phyloP scores from a whole-genome alignment of 2,329 filamentous ascomycete species.

The Colletotrichum magnum region DNA sequence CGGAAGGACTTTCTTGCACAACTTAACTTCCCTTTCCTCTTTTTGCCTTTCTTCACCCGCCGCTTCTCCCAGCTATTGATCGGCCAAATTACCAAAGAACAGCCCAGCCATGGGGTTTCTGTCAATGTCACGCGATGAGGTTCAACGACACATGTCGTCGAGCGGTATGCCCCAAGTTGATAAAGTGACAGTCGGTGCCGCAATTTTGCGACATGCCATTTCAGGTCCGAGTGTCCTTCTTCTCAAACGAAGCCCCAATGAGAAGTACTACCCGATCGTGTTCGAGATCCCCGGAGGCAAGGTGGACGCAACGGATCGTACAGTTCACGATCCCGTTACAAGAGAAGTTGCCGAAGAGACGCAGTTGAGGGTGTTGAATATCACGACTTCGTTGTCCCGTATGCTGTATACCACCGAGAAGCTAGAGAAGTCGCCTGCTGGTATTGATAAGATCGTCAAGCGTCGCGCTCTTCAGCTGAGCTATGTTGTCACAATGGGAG shows the following conservation, averaged over 20 bases:
- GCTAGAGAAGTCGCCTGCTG: neutral
- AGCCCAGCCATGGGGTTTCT: too few relatives aligned
- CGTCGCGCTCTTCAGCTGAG: neutral
- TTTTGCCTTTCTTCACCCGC: too few relatives aligned
- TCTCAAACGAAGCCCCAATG: slow-evolving; percentile 4
- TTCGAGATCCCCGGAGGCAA: slow-evolving; percentile 27
- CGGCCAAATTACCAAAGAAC: too few relatives aligned
- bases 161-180: neutral
- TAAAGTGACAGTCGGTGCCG: slow-evolving; percentile 3
- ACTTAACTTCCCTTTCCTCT: too few relatives aligned
- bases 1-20: too few relatives aligned
- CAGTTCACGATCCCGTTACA: slow-evolving; percentile 6
- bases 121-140: too few relatives aligned
- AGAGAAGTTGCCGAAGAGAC: slow-evolving; percentile 26
- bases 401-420: slow-evolving; percentile 7
- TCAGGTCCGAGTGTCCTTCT: neutral
- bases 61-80: too few relatives aligned
- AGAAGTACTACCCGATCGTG: neutral
- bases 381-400: neutral
- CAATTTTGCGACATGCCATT: neutral
- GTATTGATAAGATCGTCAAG: neutral
- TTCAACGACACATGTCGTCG: too few relatives aligned
- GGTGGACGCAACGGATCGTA: neutral
- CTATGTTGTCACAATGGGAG: slow-evolving; percentile 5
- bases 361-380: neutral